Evolutionary conservation across 2,329 filamentous ascomycete genomes (phyloP).

Genomic region (Fusarium sp.): DNA sequence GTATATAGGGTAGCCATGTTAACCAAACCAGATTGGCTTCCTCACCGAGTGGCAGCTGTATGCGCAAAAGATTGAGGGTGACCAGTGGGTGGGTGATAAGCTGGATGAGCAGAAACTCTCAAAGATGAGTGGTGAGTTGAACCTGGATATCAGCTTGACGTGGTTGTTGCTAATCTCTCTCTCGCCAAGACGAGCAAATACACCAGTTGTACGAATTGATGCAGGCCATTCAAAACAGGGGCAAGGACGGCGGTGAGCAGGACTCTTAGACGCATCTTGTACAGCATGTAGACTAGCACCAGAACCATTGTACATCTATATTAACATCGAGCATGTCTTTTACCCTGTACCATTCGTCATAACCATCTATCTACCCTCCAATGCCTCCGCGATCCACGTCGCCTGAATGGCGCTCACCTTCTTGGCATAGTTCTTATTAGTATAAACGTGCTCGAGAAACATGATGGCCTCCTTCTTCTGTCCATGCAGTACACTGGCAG

Average conservation of each 20-base stretch:
- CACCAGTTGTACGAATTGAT: conserved; percentile 95
- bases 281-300: conserved; percentile 28
- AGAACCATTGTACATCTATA: conserved; percentile 26
- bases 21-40: conserved; percentile 80
- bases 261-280: conserved; percentile 37
- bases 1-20: conserved; percentile 2
- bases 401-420: conserved; percentile 72
- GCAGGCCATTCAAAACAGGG: conserved; percentile 73
- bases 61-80: conserved; percentile 89
- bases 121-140: conserved; percentile 86
- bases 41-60: conserved; percentile 97
- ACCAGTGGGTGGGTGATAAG: conserved; percentile 84
- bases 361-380: conserved; percentile 49
- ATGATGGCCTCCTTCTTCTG: conserved; percentile 74
- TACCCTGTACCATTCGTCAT: not conserved
- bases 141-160: not conserved
- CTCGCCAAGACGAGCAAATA: conserved; percentile 81
- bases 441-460: conserved; percentile 75
- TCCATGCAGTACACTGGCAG: conserved; percentile 70
- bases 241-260: conserved; percentile 42
- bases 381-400: conserved; percentile 66
- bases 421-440: conserved; percentile 73
- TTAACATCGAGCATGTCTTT: conserved; percentile 11
- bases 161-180: conserved; percentile 14
- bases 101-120: conserved; percentile 85